Evolutionary conservation across 2,329 filamentous ascomycete genomes (phyloP), one percentile per base, ranked within the genome.

Genomic region (Aspergillus sergii): DNA sequence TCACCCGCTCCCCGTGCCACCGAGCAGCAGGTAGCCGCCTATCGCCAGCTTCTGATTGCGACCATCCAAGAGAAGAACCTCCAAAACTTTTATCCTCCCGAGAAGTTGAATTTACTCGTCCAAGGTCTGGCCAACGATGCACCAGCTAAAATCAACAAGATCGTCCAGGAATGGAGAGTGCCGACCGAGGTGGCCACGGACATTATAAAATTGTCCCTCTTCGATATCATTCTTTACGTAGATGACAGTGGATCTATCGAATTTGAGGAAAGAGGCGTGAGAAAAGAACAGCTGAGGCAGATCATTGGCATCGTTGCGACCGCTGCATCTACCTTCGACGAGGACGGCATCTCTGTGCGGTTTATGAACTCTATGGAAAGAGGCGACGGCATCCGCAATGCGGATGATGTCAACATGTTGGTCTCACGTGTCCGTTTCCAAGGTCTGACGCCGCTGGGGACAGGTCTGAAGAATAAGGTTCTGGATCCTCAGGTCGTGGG

Each of bases 231-330:
- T 51, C 78, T 89, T 56, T 89, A 88, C 72, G 86, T 89, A 60
- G 88, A 91, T 68, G 88, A 91, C 79, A 89, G 86, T 72, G 88
- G 89, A 50, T 90, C 88, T 23, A 91, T 91, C 83, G 82, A 85
- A 61, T 90, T 91, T 67, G 88, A 90, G 70, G 88, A 90, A 72
- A 83, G 85, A 62, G 88, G 88, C 50, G 83, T 87, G 69, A 86
- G 89, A 64, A 89, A 90, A 77, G 85, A 88, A 66, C 88, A 91
- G 68, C 78, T 91, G 68, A 84, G 85, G 72, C 81, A 89, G 68
- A 89, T 90, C 69, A 76, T 91, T 66, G 81, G 84, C 56, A 85
- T 86, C 57, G 87, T 89, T 58, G 84, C 88, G 23, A 88, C 84
- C 62, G 88, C 88, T 9, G 86, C 88, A 4, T 88, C 87, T 3